Base-by-base conservation (phyloP, 805 yeast genomes). In the Candida sphagnicola region DNA sequence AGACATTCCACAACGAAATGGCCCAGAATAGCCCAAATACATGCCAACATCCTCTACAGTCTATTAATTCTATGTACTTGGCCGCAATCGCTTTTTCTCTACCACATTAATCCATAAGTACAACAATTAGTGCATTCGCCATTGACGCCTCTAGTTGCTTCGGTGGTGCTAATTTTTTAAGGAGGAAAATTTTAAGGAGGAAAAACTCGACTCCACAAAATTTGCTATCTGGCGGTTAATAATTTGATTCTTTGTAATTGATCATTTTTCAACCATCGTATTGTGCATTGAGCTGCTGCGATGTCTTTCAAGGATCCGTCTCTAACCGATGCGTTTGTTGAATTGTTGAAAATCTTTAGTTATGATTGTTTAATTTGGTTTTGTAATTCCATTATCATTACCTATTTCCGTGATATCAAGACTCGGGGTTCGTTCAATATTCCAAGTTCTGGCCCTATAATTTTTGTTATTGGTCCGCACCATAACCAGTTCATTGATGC, bases 391-490 rank as follows among this genome's bases (percentile, higher is more conserved):
- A 57, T 66, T 25, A 53, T 62, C 38, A 66, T 62, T 42, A 66
- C 70, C 2, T 67, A 65, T 37, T 67, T 67, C 55, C 46, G 72
- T 31, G 73, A 67, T 36, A 61, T 67, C 39, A 56, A 56, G 32
- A 47, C 59, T 26, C 39, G 71, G 23, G 72, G 72, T 5, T 45
- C 67, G 4, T 64, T 62, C 50, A 54, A 67, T 40, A 57, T 67
- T 30, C 72, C 73, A 26, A 53, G 48, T 21, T 35, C 40, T 12
- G 72, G 71, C 4, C 61, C 72, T 1, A 57, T 65, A 15, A 50
- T 67, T 14, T 64, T 67, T 40, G 73, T 66, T 8, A 58, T 65
- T 39, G 73, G 70, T 1, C 73, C 73, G 2, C 73, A 67, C 46
- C 70, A 62, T 40, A 67, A 67, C 45, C 70, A 67, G 44, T 67